Conservation (phyloP, 768 basidiomycete species). For the Kwoniella bestiolae region DNA sequence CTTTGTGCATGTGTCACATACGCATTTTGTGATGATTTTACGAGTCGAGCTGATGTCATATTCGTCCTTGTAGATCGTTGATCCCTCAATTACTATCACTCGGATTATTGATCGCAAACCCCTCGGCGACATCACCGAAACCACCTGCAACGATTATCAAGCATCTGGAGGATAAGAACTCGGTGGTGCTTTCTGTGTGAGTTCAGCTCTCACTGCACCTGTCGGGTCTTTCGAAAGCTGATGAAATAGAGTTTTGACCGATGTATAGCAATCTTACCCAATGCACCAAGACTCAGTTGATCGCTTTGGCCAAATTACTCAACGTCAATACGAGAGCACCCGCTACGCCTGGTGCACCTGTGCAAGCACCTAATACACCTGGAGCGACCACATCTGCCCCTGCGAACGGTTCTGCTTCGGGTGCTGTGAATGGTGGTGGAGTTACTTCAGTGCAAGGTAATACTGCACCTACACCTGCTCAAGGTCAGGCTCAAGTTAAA, state of each 20-base stretch:
- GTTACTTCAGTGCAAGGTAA: neutral
- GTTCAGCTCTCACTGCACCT: neutral
- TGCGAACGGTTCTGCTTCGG: too few relatives aligned
- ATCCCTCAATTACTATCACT: constrained; percentile 24
- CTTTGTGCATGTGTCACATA: too few relatives aligned
- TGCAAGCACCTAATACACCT: neutral
- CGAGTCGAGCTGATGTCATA: neutral
- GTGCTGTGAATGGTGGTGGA: too few relatives aligned
- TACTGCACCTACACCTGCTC: neutral
- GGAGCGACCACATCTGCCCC: neutral
- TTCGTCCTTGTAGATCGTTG: neutral
- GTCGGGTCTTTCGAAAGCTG: neutral
- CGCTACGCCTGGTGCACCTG: neutral
- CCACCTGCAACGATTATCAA: constrained; percentile 22
- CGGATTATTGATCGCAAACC: constrained; percentile 15
- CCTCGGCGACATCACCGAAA: constrained; percentile 15
- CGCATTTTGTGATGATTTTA: neutral
- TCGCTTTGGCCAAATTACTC: constrained; percentile 25
- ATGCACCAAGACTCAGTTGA: constrained; percentile 26
- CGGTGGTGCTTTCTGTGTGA: constrained; percentile 29
- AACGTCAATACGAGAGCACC: constrained; percentile 22
- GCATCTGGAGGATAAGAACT: constrained; percentile 28
- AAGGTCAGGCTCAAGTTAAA: too few relatives aligned
- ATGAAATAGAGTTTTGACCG: neutral
- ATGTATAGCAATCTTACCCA: constrained; percentile 12